Base-by-base conservation (phyloP, 305 asterid species). In the Petunia hybrid region DNA sequence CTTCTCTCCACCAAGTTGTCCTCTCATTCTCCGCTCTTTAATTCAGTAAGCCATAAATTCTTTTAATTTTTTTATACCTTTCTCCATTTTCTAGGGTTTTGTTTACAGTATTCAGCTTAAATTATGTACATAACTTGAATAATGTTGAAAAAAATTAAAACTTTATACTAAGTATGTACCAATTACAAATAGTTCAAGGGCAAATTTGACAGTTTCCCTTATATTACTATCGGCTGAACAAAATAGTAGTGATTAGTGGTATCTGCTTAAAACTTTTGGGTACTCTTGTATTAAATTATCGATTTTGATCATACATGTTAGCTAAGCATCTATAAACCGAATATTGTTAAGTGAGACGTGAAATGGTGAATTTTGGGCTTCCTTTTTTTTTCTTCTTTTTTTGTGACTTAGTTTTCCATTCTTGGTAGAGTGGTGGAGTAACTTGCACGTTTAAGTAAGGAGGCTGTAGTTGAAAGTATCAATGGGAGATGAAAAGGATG, bases 401-500 rank as follows among this genome's bases (percentile, higher is more conserved):
- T n/a, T n/a, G n/a, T 70, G 4, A 14, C 22, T 57, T 68, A 42
- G 2, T 57, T 80, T 3, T 60, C 4, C 8, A 31, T n/a, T 73
- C 77, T 73, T 56, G 7, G 41, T 46, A 39, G 39, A 22, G 45
- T 35, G 22, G 57, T 4, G 2, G n/a, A 12, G 31, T 46, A 10
- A 12, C 8, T 40, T 53, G 60, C 31, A 22, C 38, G 66, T 16
- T 61, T 51, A 41, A 35, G 39, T 46, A 6, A 82, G 87, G 38
- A 12, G 69, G 45, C 60, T 87, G 83, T 69, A 84, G 77, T 81
- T 61, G 80, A 53, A 64, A 81, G 85, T 77, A 46, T 62, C 78
- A 82, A 84, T 91, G 97, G 97, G 89, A 51, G 98, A 93, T 78
- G 98, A 93, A 74, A 92, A 86, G 82, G 96, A 95, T 80, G 96